Evolutionary conservation across 225 moss, liverwort and hornwort species (phyloP).

Genomic region (Asterella californica): DNA sequence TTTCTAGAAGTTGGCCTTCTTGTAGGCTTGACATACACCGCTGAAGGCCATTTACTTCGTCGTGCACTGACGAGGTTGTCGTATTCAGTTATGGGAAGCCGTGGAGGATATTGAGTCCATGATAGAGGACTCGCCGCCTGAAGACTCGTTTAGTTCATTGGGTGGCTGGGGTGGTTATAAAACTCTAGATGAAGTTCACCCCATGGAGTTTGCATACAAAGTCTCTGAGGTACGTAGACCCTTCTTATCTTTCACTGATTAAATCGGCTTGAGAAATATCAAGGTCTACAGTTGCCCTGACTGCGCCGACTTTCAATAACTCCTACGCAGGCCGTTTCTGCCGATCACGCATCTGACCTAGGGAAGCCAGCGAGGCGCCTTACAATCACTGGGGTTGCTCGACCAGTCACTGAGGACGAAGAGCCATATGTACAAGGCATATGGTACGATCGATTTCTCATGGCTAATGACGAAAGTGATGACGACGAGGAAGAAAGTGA

Average conservation of each 20-base stretch:
- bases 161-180: slow-evolving; percentile 88
- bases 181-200: slow-evolving; percentile 82
- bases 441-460: slow-evolving; percentile 91
- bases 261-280: not conserved
- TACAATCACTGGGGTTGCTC: slow-evolving; percentile 77
- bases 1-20: too few relatives aligned
- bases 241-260: not conserved
- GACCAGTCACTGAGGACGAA: slow-evolving; percentile 81
- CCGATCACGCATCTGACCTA: slow-evolving; percentile 71
- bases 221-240: slow-evolving; percentile 69
- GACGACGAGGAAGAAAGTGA: slow-evolving; percentile 47
- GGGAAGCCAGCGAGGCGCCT: slow-evolving; percentile 80
- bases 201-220: slow-evolving; percentile 88
- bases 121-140: slow-evolving; percentile 55
- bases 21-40: too few relatives aligned
- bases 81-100: slow-evolving; percentile 74
- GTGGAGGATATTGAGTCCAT: slow-evolving; percentile 48
- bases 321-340: slow-evolving; percentile 56
- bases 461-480: slow-evolving; percentile 56
- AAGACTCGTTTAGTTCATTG: slow-evolving; percentile 76
- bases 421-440: slow-evolving; percentile 89
- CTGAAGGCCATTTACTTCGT: not conserved
- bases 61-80: not conserved
- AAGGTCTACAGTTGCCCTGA: not conserved
- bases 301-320: not conserved